Conservation (phyloP, 306 rosid genomes). For the Quercus variabilis region DNA sequence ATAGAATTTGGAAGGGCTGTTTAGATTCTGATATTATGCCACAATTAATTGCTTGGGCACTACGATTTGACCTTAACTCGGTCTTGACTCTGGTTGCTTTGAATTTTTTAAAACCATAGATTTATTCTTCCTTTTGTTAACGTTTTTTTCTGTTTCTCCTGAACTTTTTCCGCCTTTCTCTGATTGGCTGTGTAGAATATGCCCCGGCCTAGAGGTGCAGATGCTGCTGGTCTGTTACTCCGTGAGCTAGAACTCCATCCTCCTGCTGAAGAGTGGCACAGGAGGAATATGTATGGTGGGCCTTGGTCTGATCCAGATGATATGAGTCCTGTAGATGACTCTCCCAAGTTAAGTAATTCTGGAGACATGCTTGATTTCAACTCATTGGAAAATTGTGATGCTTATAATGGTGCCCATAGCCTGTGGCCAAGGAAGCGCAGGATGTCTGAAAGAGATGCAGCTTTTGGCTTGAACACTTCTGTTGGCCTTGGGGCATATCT, state of each 20-base stretch:
- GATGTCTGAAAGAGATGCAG: conserved; percentile 99
- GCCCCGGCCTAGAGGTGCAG: conserved; percentile 97
- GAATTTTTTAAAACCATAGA: background rate
- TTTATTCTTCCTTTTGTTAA: background rate
- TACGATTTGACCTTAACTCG: background rate
- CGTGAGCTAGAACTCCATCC: conserved; percentile 95
- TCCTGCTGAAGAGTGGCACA: conserved; percentile 98
- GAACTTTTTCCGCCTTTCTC: background rate
- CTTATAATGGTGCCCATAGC: conserved; percentile 55
- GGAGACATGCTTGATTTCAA: conserved; percentile 54
- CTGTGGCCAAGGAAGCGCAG: conserved; percentile 99
- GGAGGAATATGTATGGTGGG: conserved; percentile 83
- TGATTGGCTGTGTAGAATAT: conserved; percentile 51
- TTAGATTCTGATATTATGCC: background rate
- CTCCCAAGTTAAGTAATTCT: conserved; percentile 56
- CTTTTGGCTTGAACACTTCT: conserved; percentile 94
- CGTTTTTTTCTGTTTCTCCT: conserved; percentile 11
- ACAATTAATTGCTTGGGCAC: background rate
- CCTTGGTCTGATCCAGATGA: conserved; percentile 80
- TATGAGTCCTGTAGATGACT: conserved; percentile 49
- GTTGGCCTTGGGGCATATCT: conserved; percentile 95
- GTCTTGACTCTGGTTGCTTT: background rate
- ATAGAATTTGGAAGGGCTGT: background rate
- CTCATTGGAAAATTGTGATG: conserved; percentile 57
- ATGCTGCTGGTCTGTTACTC: conserved; percentile 89